phyloP scores from a whole-genome alignment of 2,329 filamentous ascomycete genomes.

The Xylaria polymorpha region DNA sequence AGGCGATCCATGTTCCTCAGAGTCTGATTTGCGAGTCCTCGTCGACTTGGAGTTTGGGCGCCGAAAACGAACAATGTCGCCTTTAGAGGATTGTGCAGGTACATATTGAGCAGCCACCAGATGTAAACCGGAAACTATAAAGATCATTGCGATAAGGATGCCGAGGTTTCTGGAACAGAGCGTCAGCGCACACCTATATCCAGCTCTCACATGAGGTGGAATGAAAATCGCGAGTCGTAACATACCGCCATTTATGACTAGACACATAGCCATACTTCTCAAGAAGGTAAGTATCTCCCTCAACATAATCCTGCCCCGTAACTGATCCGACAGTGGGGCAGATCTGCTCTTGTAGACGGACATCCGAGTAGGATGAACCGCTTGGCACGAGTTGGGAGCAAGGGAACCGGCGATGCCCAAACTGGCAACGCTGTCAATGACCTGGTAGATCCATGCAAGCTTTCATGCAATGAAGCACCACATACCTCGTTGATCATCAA shows the following conservation, averaged over 20 bases:
- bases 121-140: slow-evolving; percentile 64
- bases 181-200: neutral
- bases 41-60: slow-evolving; percentile 67
- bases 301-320: slow-evolving; percentile 61
- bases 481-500: slow-evolving; percentile 78
- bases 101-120: slow-evolving; percentile 73
- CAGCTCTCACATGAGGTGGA: neutral
- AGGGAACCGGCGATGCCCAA: slow-evolving; percentile 69
- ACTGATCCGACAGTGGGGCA: slow-evolving; percentile 68
- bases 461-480: neutral
- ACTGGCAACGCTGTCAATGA: slow-evolving; percentile 51
- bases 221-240: neutral
- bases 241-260: slow-evolving; percentile 68
- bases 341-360: slow-evolving; percentile 55
- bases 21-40: slow-evolving; percentile 61
- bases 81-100: slow-evolving; percentile 74
- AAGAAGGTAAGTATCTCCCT: slow-evolving; percentile 67
- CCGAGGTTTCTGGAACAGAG: slow-evolving; percentile 65
- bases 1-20: neutral
- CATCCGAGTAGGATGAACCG: slow-evolving; percentile 52
- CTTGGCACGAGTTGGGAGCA: slow-evolving; percentile 61
- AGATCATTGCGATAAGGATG: slow-evolving; percentile 71
- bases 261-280: slow-evolving; percentile 66
- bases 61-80: slow-evolving; percentile 78
- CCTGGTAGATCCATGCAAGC: neutral